phyloP scores from a whole-genome alignment of 495 filamentous ascomycete species.

The Talaromyces adpressus region DNA sequence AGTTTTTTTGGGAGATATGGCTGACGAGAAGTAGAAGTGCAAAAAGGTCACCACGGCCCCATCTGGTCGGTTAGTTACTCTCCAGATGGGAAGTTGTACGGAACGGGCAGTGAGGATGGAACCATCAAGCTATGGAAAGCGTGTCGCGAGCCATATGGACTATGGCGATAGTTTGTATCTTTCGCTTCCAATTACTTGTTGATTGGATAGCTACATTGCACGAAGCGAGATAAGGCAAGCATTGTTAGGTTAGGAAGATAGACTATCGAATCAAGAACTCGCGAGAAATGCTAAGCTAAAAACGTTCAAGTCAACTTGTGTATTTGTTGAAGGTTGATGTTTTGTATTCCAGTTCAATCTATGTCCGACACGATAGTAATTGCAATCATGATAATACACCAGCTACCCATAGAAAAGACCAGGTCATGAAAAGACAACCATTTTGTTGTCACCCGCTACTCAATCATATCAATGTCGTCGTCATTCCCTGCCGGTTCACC shows the following conservation, averaged over 20 bases:
- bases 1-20: background rate
- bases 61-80: slow-evolving; percentile 94
- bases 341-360: background rate
- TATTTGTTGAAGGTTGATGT: background rate
- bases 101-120: slow-evolving; percentile 93
- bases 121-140: slow-evolving; percentile 93
- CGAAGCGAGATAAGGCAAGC: background rate
- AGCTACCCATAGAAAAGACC: background rate
- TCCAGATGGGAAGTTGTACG: slow-evolving; percentile 91
- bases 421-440: background rate
- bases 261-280: background rate
- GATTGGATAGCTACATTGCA: background rate
- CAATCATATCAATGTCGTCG: slow-evolving; percentile 53
- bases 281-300: background rate
- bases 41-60: slow-evolving; percentile 95
- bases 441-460: slow-evolving; percentile 17
- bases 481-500: slow-evolving; percentile 29
- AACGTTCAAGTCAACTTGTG: background rate
- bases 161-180: slow-evolving; percentile 45
- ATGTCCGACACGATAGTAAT: background rate
- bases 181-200: background rate
- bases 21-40: slow-evolving; percentile 52
- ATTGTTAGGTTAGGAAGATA: background rate
- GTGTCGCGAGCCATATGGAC: slow-evolving; percentile 57
- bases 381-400: background rate